phyloP scores from a whole-genome alignment of 228 moss, liverwort and hornwort genomes.

The Sphagnum fallax region DNA sequence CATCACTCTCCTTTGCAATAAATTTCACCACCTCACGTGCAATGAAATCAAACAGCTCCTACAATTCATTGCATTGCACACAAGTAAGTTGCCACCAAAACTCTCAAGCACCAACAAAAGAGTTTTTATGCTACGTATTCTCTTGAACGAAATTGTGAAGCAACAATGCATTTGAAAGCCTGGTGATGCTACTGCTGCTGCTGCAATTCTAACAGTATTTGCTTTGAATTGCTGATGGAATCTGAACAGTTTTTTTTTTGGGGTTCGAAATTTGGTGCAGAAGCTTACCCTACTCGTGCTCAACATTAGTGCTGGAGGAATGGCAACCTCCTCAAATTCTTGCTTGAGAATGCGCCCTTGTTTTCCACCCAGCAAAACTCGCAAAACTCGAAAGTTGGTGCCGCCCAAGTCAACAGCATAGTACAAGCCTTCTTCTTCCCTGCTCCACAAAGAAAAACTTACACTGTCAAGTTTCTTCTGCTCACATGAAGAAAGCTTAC shows the following conservation, averaged over 20 bases:
- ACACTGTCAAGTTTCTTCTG: no score
- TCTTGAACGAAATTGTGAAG: no score
- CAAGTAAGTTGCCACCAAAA: no score
- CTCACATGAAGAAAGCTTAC: no score
- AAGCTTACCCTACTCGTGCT: conserved; percentile 50
- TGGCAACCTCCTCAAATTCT: conserved; percentile 55
- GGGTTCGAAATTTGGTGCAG: no score
- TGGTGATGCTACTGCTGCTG: no score
- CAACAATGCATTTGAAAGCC: no score
- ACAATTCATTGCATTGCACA: not conserved
- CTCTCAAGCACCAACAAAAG: no score
- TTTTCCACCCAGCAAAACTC: conserved; percentile 63
- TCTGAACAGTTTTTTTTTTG: no score
- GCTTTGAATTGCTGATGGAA: no score
- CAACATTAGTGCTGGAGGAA: conserved; percentile 71
- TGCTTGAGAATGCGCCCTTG: conserved; percentile 51
- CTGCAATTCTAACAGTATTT: no score
- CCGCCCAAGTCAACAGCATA: conserved; percentile 90
- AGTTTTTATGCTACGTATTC: no score
- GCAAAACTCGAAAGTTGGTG: conserved; percentile 84
- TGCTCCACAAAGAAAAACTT: conserved; percentile 2
- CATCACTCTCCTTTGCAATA: conserved; percentile 52
- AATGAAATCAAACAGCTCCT: conserved; percentile 86
- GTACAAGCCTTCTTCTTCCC: conserved; percentile 59
- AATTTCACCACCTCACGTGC: conserved; percentile 58